Evolutionary conservation across 768 basidiomycete species (phyloP), one percentile per base, ranked within the genome.

Genomic region (Kwoniella newhampshirensis): DNA sequence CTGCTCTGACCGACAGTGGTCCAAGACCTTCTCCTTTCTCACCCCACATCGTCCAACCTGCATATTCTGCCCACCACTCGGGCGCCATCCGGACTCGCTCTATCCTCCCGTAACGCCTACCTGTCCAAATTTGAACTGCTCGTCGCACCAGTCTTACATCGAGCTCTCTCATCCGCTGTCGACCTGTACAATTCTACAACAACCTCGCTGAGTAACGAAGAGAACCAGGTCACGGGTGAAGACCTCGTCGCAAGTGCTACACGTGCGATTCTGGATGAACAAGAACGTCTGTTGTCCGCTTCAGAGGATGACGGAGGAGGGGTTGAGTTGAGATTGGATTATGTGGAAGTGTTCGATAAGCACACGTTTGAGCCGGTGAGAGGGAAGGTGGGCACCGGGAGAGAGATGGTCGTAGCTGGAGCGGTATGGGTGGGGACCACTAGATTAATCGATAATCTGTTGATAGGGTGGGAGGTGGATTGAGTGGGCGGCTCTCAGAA

Each of bases 41-140:
- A 89, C 70, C 96, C 96, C 0, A 79, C 82, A 9, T 78, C 86
- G 0, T 78, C 83, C 25, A 83, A 85, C 67, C 73, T 97, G n/a
- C 86, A 87, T 74, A 91, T 99, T 64, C 81, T 96, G 4, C 89
- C 90, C 1, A 99, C 93, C 1, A 82, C 81, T 8, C 87, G 94
- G 15, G 74, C 77, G 26, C 52, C 65, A 15, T 84, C 86, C 42
- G 83, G 81, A 11, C 81, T 98, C 25, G 96, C 96, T 0, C 81
- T 98, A 18, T 94, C 91, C 12, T 96, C 91, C 2, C 81, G 96
- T 11, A 98, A 99, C 73, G 82, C 82, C 21, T 93, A 94, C 73
- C 84, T 99, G 32, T 81, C 84, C 0, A 59, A 75, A 0, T 66
- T 79, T 17, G 92, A 91, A 60, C 83, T 86, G 3, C 74, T 77